Evolutionary conservation across 2,329 filamentous ascomycete species (phyloP).

Genomic region (Talaromyces albobiverticillius): DNA sequence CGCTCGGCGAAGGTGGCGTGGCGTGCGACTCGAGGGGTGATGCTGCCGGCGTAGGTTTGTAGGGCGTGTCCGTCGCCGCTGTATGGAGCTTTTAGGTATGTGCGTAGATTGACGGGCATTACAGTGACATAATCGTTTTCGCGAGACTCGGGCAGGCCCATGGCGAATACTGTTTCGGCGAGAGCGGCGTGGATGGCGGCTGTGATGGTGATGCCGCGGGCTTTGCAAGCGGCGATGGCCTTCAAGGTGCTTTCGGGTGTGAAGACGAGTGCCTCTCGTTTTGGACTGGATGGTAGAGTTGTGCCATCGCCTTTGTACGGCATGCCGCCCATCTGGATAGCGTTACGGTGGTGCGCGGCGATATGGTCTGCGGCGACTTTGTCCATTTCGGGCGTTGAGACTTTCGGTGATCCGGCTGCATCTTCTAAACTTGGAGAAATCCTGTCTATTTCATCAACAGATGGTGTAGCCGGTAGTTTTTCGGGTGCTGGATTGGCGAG

Average conservation of each 20-base stretch:
- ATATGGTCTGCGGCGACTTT: conserved; percentile 6
- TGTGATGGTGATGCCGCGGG: conserved; percentile 13
- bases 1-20: conserved; percentile 10
- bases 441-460: conserved; percentile 2
- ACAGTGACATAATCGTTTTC: conserved; percentile 14
- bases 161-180: conserved; percentile 16
- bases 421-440: conserved; percentile 17
- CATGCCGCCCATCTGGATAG: conserved; percentile 13
- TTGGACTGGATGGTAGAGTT: conserved; percentile 8
- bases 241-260: conserved; percentile 9
- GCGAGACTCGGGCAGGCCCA: conserved; percentile 1
- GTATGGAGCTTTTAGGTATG: conserved; percentile 15
- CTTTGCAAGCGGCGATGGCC: conserved; percentile 15
- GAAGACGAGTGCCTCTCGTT: conserved; percentile 11
- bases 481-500: background rate
- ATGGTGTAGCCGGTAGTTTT: background rate
- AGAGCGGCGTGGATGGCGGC: conserved; percentile 16
- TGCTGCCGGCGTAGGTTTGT: conserved; percentile 16
- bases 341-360: conserved; percentile 10
- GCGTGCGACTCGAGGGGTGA: conserved; percentile 13
- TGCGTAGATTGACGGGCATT: conserved; percentile 18
- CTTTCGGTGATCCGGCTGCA: conserved; percentile 11
- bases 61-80: conserved; percentile 14
- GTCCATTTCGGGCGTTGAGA: conserved; percentile 12
- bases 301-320: conserved; percentile 14